These are phyloP conservation scores for Tillandsia fasciculata DNA, from an alignment of 176 grass and related monocot species.

Conservation along the genomic window DNA sequence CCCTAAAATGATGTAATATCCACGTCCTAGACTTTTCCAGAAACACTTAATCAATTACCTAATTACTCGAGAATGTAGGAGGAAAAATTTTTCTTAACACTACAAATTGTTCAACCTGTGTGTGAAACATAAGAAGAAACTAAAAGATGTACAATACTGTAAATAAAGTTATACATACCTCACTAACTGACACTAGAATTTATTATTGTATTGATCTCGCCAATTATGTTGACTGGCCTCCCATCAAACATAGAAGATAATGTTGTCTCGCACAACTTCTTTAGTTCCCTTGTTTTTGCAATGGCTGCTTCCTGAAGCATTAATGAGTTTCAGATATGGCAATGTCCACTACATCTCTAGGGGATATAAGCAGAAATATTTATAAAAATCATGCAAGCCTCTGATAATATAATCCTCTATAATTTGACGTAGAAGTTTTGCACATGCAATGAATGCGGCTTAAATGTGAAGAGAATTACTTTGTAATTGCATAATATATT, in stretches of 20 bases:
- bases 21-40: too few species aligned
- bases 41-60: too few species aligned
- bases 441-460: not conserved
- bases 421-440: not conserved
- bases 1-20: too few species aligned
- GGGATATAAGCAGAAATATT: conserved; percentile 16
- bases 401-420: not conserved
- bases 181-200: conserved; percentile 47
- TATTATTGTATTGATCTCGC: conserved; percentile 76
- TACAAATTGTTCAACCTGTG: not conserved
- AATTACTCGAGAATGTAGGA: too few species aligned
- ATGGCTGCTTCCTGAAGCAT: conserved; percentile 63
- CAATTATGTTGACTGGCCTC: conserved; percentile 82
- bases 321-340: conserved; percentile 13
- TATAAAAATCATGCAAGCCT: not conserved
- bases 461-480: not conserved
- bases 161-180: conserved; percentile 26
- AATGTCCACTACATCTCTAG: conserved; percentile 5
- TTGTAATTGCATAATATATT: not conserved
- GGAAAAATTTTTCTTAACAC: not conserved
- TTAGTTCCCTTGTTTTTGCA: conserved; percentile 71
- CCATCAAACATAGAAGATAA: conserved; percentile 85
- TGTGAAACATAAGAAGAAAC: not conserved
- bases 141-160: not conserved
- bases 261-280: conserved; percentile 68